Base-by-base conservation (phyloP, 805 yeast species). In the Cyberlindnera americana region DNA sequence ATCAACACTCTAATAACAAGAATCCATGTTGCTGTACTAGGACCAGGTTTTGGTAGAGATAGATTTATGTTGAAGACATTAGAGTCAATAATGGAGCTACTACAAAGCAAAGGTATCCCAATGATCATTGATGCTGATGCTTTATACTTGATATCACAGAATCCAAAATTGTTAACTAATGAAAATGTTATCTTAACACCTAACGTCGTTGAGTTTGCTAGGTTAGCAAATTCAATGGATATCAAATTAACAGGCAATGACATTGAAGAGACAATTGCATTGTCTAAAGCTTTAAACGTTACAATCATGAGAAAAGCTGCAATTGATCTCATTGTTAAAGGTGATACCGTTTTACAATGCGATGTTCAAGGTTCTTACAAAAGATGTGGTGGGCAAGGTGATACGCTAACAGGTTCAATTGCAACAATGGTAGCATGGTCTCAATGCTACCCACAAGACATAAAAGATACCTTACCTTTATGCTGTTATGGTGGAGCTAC, bases 351-450 rank as follows among this genome's bases (percentile, higher is more conserved):
- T 5, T 46, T 85, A 6, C 51, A 63, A 3, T 73, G 71, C 45
- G 69, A 69, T 25, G 54, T 66, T 23, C 52, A 59, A 13, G 97
- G 98, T 1, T 81, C 93, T 6, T 61, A 65, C 35, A 83, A 86
- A 54, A 70, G 99, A 38, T 95, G 86, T 7, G 96, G 97, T 11
- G 99, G 99, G 0, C 98, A 93, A 64, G 99, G 99, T 19, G 99
- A 93, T 53, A 84, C 96, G 0, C 60, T 93, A 28, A 77, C 91
- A 1, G 99, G 99, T 0, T 67, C 86, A 18, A 63, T 89, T n/a
- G 89, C 90, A 1, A 82, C 95, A 0, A 68, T 91, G 53, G 54
- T 85, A 24, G 85, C 87, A 5, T 91, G 95, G 95, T 77, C 84
- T 6, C 56, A 72, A 18, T n/a, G n/a, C n/a, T n/a, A n/a, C n/a